Percentiles rank a stretch among this genome's conserved stretches.
phyloP scores from a whole-genome alignment of 257 asterid genomes.

The Scutellaria baicalensis region DNA sequence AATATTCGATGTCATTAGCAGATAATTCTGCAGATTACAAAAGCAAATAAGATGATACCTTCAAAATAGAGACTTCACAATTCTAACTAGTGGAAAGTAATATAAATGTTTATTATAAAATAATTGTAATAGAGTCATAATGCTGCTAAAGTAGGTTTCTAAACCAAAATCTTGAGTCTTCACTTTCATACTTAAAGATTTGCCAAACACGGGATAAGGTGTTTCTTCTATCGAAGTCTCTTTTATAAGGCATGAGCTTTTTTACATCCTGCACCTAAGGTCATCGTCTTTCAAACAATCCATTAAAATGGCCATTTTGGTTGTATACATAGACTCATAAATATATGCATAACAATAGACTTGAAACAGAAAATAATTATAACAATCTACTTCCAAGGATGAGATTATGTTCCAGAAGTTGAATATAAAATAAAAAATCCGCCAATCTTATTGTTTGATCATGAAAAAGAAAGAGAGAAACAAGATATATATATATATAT shows the following conservation, averaged over 20 bases:
- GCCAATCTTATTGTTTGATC: not conserved
- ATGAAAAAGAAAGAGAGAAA: not conserved
- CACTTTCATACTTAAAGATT: too few species aligned
- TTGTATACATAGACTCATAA: not conserved
- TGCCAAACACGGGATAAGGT: too few species aligned
- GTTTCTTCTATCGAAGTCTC: not conserved
- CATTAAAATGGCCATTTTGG: not conserved
- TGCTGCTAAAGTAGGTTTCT: not conserved
- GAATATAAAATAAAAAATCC: not conserved
- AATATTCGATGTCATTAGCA: slow-evolving; percentile 3
- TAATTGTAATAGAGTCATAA: not conserved
- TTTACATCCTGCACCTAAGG: not conserved
- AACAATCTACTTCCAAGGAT: not conserved
- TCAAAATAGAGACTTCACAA: not conserved
- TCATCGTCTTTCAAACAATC: not conserved
- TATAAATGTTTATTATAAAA: not conserved
- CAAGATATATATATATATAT: not conserved
- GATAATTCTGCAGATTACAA: slow-evolving; percentile 11
- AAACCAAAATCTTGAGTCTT: not conserved
- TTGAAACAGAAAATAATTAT: not conserved
- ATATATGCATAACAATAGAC: not conserved
- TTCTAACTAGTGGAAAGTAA: not conserved
- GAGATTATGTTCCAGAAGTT: not conserved
- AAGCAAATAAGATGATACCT: not conserved
- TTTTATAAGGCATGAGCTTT: not conserved